Evolutionary conservation across 805 yeast genomes (phyloP), one percentile per base, ranked within the genome.

Genomic region (Candida nonsorbophila): DNA sequence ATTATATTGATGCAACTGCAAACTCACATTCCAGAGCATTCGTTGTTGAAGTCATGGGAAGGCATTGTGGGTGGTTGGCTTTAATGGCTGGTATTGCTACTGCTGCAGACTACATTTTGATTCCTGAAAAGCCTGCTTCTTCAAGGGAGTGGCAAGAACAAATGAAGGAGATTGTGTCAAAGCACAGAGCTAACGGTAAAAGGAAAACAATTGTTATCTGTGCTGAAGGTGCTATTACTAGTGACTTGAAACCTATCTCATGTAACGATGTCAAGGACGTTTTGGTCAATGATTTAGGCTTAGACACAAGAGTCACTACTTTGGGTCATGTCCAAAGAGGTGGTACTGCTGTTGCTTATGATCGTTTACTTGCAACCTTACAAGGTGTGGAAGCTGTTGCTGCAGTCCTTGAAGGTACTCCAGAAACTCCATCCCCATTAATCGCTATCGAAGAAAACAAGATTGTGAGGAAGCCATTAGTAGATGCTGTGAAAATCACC

Each of bases 11-110:
- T 58, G 95, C 97, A 29, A 92, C 98, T 20, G 98, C 98, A 11
- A 77, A 84, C 43, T 90, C 97, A 3, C 98, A 92, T 58, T 85
- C 95, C 9, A 77, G 98, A 51, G 98, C 98, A 6, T 92, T 92
- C 55, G 96, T 92, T 24, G 84, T 92, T 36, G 98, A 92, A 57
- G 98, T 92, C 22, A 92, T 92, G 98, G 98, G 98, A 38, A 78
- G 98, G 53, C 97, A 92, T 58, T 92, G 98, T 69, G 98, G 98
- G 40, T 92, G 98, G 98, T 73, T 92, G 46, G 97, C 94, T 2
- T 67, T 92, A 44, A 88, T 87, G 92, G 94, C 98, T 4, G 98
- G 97, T 51, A 80, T 90, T 38, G 87, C 97, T 24, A 85, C 97
- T 16, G 84, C 92, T 47, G 97, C 98, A 3, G 98, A 92, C 62